Conservation (phyloP, 331 rosid genomes). For the Dryas integrifolia region DNA sequence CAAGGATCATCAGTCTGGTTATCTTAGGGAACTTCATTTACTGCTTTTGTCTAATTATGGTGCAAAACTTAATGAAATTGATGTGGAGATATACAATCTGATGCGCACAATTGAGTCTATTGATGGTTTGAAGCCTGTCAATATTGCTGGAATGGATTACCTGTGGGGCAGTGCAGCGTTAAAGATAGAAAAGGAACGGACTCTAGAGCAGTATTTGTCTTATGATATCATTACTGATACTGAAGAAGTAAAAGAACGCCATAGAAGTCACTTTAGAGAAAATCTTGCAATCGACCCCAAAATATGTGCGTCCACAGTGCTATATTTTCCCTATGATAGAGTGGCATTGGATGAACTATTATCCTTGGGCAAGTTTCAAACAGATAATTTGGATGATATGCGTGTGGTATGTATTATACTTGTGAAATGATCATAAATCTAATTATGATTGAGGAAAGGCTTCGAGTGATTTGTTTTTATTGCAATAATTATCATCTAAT, state of each 20-base stretch:
- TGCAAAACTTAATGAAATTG: slow-evolving; percentile 58
- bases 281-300: slow-evolving; percentile 68
- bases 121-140: slow-evolving; percentile 35
- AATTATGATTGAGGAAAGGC: not conserved
- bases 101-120: slow-evolving; percentile 61
- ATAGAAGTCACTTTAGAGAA: slow-evolving; percentile 58
- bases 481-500: slow-evolving; percentile 34
- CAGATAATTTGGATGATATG: slow-evolving; percentile 29
- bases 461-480: slow-evolving; percentile 2
- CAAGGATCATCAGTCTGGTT: slow-evolving; percentile 37
- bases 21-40: slow-evolving; percentile 56
- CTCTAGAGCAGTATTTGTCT: slow-evolving; percentile 33
- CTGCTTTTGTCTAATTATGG: slow-evolving; percentile 68
- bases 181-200: slow-evolving; percentile 40
- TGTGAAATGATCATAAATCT: not conserved
- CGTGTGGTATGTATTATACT: slow-evolving; percentile 37
- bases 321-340: slow-evolving; percentile 67
- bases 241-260: slow-evolving; percentile 54
- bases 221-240: slow-evolving; percentile 39
- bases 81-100: slow-evolving; percentile 59
- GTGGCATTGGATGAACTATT: slow-evolving; percentile 43
- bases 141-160: slow-evolving; percentile 38
- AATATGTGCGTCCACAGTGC: slow-evolving; percentile 67
- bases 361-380: slow-evolving; percentile 32
- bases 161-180: slow-evolving; percentile 55